Evolutionary conservation across 1,139 yeast species (phyloP), one percentile per base, ranked within the genome.

Genomic region (Blastobotrys arbuscula): DNA sequence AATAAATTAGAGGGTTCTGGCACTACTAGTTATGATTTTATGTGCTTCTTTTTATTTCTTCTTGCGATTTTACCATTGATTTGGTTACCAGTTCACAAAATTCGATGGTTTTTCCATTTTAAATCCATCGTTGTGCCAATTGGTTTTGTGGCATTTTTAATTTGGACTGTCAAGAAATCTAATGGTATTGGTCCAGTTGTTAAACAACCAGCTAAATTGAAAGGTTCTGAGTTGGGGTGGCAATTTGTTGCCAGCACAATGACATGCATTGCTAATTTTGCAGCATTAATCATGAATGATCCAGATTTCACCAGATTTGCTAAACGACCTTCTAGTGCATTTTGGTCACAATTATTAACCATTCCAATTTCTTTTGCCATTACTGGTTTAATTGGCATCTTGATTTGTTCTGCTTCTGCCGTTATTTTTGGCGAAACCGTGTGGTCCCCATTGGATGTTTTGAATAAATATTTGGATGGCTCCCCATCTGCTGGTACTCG

Each of bases 251-350:
- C 77, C 59, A 77, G 89, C n/a, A 71, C 82, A 38, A 83, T 88
- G 88, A 82, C 83, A 64, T 75, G 89, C 47, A 72, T 89, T 57
- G 88, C 95, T 24, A 85, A 86, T 68, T 88, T 88, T 61, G 94
- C 95, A 6, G 85, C 96, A 7, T 75, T 89, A 61, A 84, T 87
- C 60, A 79, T 84, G 55, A 89, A 89, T 67, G 84, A 95, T 18
- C 95, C 96, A 0, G 97, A 89, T 74, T 88, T 87, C 66, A 76
- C 95, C 20, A 80, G 96, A 65, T 84, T 88, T 65, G 84, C 96
- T 9, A 76, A 75, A 50, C 76, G 77, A 24, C 71, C 72, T 35
- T 62, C 63, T 34, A 70, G 79, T 26, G 73, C 82, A 1, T 56
- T 73, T 13, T 68, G 75, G 67, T 74, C 84, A 0, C 85, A 81